These are phyloP conservation scores for Ophiocordyceps polyrhachis-furcata DNA, from an alignment of 2,329 filamentous ascomycete species.

Conservation along the genomic window DNA sequence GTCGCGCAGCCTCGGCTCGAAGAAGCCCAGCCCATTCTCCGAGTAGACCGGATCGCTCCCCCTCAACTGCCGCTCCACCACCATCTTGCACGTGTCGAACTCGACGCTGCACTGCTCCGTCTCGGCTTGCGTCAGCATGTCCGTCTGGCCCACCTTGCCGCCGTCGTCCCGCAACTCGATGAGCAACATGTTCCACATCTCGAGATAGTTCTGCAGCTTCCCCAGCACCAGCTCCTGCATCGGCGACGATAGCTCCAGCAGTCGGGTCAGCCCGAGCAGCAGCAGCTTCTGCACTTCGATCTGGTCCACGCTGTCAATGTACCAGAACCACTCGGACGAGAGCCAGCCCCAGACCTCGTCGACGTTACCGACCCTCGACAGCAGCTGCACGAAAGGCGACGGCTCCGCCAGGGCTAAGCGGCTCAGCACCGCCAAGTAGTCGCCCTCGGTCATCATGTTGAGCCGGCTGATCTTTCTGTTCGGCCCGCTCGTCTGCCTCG, in stretches of 20 bases:
- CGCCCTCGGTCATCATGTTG: conserved; percentile 57
- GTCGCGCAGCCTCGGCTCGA: conserved; percentile 40
- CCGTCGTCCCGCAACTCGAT: conserved; percentile 38
- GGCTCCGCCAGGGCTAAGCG: conserved; percentile 61
- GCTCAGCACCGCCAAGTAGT: conserved; percentile 71
- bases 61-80: conserved; percentile 32
- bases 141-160: conserved; percentile 30
- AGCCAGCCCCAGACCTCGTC: conserved; percentile 41
- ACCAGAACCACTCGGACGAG: conserved; percentile 44
- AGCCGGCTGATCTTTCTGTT: conserved; percentile 51
- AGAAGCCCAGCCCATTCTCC: conserved; percentile 43
- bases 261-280: conserved; percentile 50
- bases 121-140: conserved; percentile 28
- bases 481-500: conserved; percentile 67
- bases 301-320: conserved; percentile 50
- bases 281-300: conserved; percentile 51
- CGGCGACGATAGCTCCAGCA: conserved; percentile 44
- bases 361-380: conserved; percentile 26
- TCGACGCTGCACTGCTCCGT: conserved; percentile 22
- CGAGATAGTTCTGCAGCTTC: conserved; percentile 53
- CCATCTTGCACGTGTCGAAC: conserved; percentile 37
- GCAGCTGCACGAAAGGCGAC: conserved; percentile 41
- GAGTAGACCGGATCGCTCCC: conserved; percentile 48
- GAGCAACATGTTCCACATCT: conserved; percentile 56
- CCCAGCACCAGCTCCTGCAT: conserved; percentile 38